Evolutionary conservation across 768 basidiomycete species (phyloP), one percentile per base, ranked within the genome.

Genomic region (Auricularia auricula-judae): DNA sequence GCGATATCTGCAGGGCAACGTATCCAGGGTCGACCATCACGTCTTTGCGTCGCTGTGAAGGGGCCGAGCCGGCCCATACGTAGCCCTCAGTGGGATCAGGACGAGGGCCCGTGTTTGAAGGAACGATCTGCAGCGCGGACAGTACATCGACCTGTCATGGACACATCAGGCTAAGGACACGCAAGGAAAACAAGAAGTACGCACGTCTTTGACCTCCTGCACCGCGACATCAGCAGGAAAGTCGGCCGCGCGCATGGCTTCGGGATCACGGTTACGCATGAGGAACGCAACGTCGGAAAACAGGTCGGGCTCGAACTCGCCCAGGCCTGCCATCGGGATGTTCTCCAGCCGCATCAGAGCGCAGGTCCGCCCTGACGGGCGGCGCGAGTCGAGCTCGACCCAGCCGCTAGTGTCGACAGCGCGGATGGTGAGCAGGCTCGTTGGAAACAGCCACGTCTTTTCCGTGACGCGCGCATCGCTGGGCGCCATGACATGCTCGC

Each of bases 331-430:
- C 75, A 92, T 80, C 0, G 93, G 93, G 0, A 91, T 86, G 71
- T 98, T 98, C 74, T 98, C 94, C 44, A 93, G 71, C 67, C 89
- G 83, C 71, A 91, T 91, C 14, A 96, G 75, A 68, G 98, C 86
- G 67, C 85, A 84, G 1, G 92, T 90, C 67, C 87, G 86, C 2
- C 97, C 97, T 0, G 95, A 98, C 0, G 97, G 88, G 16, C 97
- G 80, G 3, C 93, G 82, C 0, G 89, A 86, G 56, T 87, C 75
- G 14, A 98, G 85, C 71, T 94, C 91, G 23, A 94, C 82, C 96
- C 96, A 98, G 2, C 94, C 94, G 5, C 84, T 77, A 65, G 85
- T 81, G 1, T 81, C 77, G 42, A 95, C 79, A 0, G 86, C 78
- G 12, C 87, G 86, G 61, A 98, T 82, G 5, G 95, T 93, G 63